Evolutionary conservation across 2,329 filamentous ascomycete genomes (phyloP).

Genomic region (Sarocladium brachiariae): DNA sequence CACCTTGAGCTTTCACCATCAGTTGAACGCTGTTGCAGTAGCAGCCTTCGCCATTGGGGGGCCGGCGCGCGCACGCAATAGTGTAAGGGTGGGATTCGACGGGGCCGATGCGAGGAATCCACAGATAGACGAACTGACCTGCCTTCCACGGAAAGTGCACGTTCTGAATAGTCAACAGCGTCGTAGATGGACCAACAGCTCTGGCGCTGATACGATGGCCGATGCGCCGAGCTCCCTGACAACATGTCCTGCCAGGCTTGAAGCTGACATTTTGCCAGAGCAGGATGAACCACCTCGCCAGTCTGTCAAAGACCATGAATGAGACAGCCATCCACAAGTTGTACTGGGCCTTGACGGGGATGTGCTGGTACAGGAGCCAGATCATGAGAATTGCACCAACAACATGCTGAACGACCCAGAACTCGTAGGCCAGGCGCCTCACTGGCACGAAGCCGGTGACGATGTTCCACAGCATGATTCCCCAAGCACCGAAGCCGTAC

Average conservation of each 20-base stretch:
- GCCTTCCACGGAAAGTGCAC: slow-evolving; percentile 53
- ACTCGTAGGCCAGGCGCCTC: slow-evolving; percentile 59
- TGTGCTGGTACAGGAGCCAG: slow-evolving; percentile 56
- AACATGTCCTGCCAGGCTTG: slow-evolving; percentile 31
- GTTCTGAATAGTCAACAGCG: slow-evolving; percentile 52
- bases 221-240: slow-evolving; percentile 39
- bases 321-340: slow-evolving; percentile 62
- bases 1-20: slow-evolving; percentile 47
- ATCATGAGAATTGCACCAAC: slow-evolving; percentile 54
- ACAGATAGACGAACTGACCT: slow-evolving; percentile 55
- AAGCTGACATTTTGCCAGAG: slow-evolving; percentile 47
- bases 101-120: slow-evolving; percentile 47
- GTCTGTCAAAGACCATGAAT: slow-evolving; percentile 55
- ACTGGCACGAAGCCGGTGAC: slow-evolving; percentile 57
- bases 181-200: slow-evolving; percentile 44
- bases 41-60: slow-evolving; percentile 37
- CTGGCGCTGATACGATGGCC: slow-evolving; percentile 46
- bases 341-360: slow-evolving; percentile 50
- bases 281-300: slow-evolving; percentile 41
- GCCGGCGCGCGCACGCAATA: slow-evolving; percentile 47
- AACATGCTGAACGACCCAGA: slow-evolving; percentile 64
- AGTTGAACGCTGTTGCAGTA: slow-evolving; percentile 55
- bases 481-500: slow-evolving; percentile 63
- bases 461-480: slow-evolving; percentile 57
- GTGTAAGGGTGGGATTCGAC: slow-evolving; percentile 56